A percentile compares a stretch with the other conserved stretches of the same genome.
Conservation (phyloP, 2,329 filamentous ascomycete genomes). For the Xylariaceae sp. region DNA sequence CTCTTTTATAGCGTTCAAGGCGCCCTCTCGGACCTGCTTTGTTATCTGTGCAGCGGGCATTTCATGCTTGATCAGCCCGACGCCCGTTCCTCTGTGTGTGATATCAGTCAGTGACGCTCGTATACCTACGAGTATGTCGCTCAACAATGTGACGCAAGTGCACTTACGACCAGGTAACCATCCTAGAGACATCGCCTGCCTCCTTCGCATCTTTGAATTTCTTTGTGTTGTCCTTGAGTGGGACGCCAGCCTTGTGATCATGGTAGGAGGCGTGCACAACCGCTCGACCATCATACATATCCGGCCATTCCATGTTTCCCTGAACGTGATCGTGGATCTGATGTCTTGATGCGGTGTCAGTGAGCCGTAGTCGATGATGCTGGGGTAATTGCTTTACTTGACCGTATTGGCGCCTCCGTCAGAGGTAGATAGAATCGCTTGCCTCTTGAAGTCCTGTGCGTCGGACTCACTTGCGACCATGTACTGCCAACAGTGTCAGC, state of each 20-base stretch:
- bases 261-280: conserved; percentile 22
- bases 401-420: conserved; percentile 31
- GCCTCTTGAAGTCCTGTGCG: conserved; percentile 26
- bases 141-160: too few relatives aligned
- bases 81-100: conserved; percentile 21
- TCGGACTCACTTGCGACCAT: conserved; percentile 31
- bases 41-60: conserved; percentile 26
- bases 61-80: conserved; percentile 23
- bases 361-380: neutral
- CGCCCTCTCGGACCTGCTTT: conserved; percentile 19
- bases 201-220: conserved; percentile 20
- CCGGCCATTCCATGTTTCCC: conserved; percentile 24
- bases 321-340: conserved; percentile 28
- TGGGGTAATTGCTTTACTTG: conserved; percentile 23
- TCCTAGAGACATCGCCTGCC: conserved; percentile 20
- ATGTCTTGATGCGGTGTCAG: conserved; percentile 15
- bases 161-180: conserved; percentile 31
- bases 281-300: conserved; percentile 27
- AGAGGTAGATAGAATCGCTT: conserved; percentile 26
- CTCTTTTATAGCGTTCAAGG: conserved; percentile 15
- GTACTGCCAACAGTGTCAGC: conserved; percentile 20
- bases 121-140: too few relatives aligned
- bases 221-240: conserved; percentile 23
- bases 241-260: conserved; percentile 20
- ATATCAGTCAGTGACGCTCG: too few relatives aligned